Evolutionary conservation across 192 early-diverging fungal genomes (phyloP).

Genomic region (Phycomyces blakesleeanus): DNA sequence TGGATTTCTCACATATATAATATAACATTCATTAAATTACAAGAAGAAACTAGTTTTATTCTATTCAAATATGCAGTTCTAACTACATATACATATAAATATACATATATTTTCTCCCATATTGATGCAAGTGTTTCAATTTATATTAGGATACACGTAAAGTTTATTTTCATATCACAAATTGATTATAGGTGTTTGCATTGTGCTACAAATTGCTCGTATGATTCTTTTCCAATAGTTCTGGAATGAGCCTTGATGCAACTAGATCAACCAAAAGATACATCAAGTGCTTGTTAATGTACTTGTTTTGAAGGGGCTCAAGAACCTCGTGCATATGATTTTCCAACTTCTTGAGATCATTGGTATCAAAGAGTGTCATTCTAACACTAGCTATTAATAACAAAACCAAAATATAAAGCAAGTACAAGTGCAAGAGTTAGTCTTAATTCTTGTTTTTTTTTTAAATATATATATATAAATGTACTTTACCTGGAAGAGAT

Average conservation of each 20-base stretch:
- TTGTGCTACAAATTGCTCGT: neutral
- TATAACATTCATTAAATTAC: too few relatives aligned
- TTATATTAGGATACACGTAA: too few relatives aligned
- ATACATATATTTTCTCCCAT: too few relatives aligned
- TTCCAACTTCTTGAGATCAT: constrained; percentile 32
- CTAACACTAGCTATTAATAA: constrained; percentile 14
- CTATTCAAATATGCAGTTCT: too few relatives aligned
- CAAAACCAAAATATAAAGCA: neutral
- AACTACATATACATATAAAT: too few relatives aligned
- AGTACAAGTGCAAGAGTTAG: neutral
- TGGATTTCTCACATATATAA: too few relatives aligned
- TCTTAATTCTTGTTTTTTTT: neutral
- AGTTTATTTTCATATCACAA: too few relatives aligned
- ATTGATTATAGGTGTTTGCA: too few relatives aligned
- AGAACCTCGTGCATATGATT: constrained; percentile 34
- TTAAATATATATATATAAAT: too few relatives aligned
- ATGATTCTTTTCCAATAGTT: constrained; percentile 19
- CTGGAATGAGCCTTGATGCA: constrained; percentile 40
- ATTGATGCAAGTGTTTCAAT: too few relatives aligned
- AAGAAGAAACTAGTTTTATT: too few relatives aligned
- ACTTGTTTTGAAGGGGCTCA: constrained; percentile 44
- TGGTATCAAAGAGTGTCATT: constrained; percentile 24
- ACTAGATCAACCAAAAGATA: constrained; percentile 45
- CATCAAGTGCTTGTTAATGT: constrained; percentile 50
- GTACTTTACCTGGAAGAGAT: constrained; percentile 40